Evolutionary conservation across 2,329 filamentous ascomycete genomes (phyloP).

Genomic region (Simplicillium sp.): DNA sequence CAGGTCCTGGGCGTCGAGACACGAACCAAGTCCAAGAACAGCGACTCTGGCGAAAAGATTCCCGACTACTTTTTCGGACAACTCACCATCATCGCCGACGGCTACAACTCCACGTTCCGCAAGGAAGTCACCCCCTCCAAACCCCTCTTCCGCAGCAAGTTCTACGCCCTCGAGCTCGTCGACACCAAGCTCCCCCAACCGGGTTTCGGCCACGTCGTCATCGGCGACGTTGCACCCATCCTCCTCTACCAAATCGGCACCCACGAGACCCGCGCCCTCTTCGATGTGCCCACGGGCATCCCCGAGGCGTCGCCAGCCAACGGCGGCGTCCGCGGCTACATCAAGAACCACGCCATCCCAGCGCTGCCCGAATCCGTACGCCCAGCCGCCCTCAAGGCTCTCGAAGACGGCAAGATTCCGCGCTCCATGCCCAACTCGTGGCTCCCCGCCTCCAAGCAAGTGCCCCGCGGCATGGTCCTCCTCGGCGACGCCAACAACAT

Average conservation of each 20-base stretch:
- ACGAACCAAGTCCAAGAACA: slow-evolving; percentile 49
- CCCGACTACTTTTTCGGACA: slow-evolving; percentile 77
- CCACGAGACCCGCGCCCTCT: slow-evolving; percentile 81
- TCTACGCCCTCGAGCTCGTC: slow-evolving; percentile 88
- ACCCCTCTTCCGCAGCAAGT: slow-evolving; percentile 72
- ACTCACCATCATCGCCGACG: slow-evolving; percentile 83
- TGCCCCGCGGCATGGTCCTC: slow-evolving; percentile 57
- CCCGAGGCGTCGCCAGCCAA: slow-evolving; percentile 62
- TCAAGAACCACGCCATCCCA: slow-evolving; percentile 71
- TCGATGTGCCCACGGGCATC: slow-evolving; percentile 75
- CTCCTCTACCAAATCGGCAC: slow-evolving; percentile 96
- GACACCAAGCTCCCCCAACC: slow-evolving; percentile 71
- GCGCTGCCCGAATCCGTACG: slow-evolving; percentile 62
- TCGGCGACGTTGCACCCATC: slow-evolving; percentile 66
- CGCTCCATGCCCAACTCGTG: slow-evolving; percentile 91
- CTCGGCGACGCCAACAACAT: slow-evolving; percentile 97
- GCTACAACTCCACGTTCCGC: slow-evolving; percentile 86
- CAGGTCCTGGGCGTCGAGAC: slow-evolving; percentile 80
- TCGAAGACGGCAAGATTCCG: slow-evolving; percentile 70
- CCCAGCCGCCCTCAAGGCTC: slow-evolving; percentile 64
- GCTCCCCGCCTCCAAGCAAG: slow-evolving; percentile 64
- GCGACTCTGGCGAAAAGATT: slow-evolving; percentile 36
- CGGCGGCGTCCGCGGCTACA: slow-evolving; percentile 79
- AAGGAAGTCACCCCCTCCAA: slow-evolving; percentile 61
- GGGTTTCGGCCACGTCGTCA: slow-evolving; percentile 77